Percentiles rank a stretch among this genome's conserved stretches.
phyloP scores from a whole-genome alignment of 2,329 filamentous ascomycete genomes.

The Fusarium sp. region DNA sequence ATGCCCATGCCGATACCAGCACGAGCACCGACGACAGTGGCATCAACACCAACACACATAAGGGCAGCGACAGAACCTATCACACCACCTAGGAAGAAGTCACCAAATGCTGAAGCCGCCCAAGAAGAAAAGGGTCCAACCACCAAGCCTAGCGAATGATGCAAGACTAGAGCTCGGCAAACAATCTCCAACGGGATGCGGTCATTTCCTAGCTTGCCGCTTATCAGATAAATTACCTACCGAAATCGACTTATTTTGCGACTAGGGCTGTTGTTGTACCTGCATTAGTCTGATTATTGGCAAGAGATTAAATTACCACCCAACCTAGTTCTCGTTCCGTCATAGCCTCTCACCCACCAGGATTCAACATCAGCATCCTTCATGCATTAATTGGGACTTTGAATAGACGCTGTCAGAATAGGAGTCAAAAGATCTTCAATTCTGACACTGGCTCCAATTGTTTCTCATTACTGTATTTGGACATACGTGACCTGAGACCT shows the following conservation, averaged over 20 bases:
- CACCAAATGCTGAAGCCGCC: neutral
- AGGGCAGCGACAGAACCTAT: neutral
- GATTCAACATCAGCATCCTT: neutral
- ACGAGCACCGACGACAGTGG: neutral
- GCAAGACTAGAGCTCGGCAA: neutral
- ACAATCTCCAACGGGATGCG: slow-evolving; percentile 5
- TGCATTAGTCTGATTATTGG: slow-evolving; percentile 31
- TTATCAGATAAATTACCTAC: slow-evolving; percentile 28
- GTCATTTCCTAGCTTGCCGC: slow-evolving; percentile 23
- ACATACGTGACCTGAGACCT: slow-evolving; percentile 12
- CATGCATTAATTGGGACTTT: neutral
- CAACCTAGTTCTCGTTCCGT: slow-evolving; percentile 6
- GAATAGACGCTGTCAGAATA: neutral
- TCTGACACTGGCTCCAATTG: slow-evolving; percentile 5
- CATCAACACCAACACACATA: neutral
- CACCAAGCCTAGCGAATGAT: slow-evolving; percentile 12
- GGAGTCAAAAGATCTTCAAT: slow-evolving; percentile 20
- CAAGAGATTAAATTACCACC: slow-evolving; percentile 27
- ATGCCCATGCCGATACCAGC: neutral
- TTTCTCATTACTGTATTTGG: slow-evolving; percentile 2
- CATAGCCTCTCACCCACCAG: neutral
- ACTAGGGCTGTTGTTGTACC: slow-evolving; percentile 23
- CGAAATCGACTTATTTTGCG: slow-evolving; percentile 26
- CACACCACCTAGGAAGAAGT: slow-evolving; percentile 8
- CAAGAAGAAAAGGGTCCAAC: slow-evolving; percentile 24